A percentile compares a stretch with the other conserved stretches of the same genome.
phyloP scores from a whole-genome alignment of 2,329 filamentous ascomycete species.

The Pseudocercospora fuligena region DNA sequence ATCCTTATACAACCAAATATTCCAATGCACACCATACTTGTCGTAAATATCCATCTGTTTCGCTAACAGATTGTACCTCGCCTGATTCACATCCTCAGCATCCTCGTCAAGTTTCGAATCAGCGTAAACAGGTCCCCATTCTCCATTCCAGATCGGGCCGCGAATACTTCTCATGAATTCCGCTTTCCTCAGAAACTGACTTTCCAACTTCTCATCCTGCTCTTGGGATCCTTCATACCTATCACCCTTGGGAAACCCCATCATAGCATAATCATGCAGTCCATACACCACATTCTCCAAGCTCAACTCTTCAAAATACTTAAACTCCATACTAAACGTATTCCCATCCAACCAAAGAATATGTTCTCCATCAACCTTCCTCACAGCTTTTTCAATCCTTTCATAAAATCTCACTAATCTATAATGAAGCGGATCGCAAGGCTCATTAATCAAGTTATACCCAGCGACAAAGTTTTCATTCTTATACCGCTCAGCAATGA shows the following conservation, averaged over 20 bases:
- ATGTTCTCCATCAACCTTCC: constrained; percentile 54
- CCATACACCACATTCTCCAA: constrained; percentile 32
- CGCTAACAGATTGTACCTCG: constrained; percentile 49
- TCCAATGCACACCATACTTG: constrained; percentile 60
- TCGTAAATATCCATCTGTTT: constrained; percentile 59
- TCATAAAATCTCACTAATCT: constrained; percentile 54
- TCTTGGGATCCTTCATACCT: constrained; percentile 49
- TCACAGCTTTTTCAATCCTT: constrained; percentile 53
- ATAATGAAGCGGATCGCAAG: constrained; percentile 53
- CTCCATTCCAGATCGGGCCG: constrained; percentile 58
- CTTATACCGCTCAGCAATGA: constrained; percentile 53
- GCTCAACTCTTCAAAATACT: constrained; percentile 46
- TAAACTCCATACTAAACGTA: constrained; percentile 47
- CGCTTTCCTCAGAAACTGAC: constrained; percentile 53
- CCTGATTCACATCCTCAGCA: constrained; percentile 46
- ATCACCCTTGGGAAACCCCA: constrained; percentile 55
- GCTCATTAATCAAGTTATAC: constrained; percentile 60
- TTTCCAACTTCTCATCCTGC: constrained; percentile 52
- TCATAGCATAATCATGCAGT: constrained; percentile 59
- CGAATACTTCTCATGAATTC: constrained; percentile 52
- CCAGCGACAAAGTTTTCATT: constrained; percentile 55
- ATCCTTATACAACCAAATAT: constrained; percentile 52
- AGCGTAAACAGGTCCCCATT: constrained; percentile 56
- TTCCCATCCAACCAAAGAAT: constrained; percentile 50
- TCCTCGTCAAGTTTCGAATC: constrained; percentile 45